Percentiles rank a stretch among this genome's conserved stretches.
Conservation (phyloP, 2,329 filamentous ascomycete genomes). For the Aspergillus sp. region DNA sequence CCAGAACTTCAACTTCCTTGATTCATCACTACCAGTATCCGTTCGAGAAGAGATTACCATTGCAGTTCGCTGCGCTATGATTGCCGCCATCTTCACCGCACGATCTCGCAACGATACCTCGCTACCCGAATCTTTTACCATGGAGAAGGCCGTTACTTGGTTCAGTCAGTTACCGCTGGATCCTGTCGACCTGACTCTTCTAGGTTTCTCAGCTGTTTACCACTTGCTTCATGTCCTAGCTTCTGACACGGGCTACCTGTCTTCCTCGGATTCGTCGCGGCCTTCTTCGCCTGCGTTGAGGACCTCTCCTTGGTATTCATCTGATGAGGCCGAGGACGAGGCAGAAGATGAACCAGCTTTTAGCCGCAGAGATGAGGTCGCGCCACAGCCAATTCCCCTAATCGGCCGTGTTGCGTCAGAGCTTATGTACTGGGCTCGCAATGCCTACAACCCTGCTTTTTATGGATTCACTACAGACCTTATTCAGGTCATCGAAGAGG, state of each 20-base stretch:
- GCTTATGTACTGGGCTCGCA: constrained; percentile 50
- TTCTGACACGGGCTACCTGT: constrained; percentile 45
- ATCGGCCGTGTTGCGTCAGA: constrained; percentile 45
- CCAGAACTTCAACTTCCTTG: constrained; percentile 52
- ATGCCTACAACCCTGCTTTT: constrained; percentile 49
- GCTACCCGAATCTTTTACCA: constrained; percentile 42
- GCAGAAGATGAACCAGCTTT: constrained; percentile 26
- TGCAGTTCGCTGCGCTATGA: constrained; percentile 64
- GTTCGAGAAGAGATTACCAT: constrained; percentile 59
- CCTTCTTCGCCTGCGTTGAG: constrained; percentile 33
- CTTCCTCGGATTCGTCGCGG: constrained; percentile 38
- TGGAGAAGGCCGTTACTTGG: constrained; percentile 47
- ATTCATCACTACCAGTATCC: constrained; percentile 57
- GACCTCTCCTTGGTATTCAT: constrained; percentile 24
- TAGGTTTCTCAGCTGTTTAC: constrained; percentile 48
- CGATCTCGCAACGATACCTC: constrained; percentile 38
- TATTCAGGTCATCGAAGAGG: constrained; percentile 44
- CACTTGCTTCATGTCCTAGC: constrained; percentile 47
- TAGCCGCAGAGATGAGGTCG: constrained; percentile 3
- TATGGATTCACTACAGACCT: constrained; percentile 46
- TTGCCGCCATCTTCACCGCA: constrained; percentile 55
- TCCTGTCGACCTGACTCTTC: constrained; percentile 46
- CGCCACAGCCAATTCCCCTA: constrained; percentile 36
- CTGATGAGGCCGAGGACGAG: constrained; percentile 30
- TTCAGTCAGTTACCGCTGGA: constrained; percentile 49